These are phyloP conservation scores for Calonectria pseudoreteaudii DNA, from an alignment of 2,329 filamentous ascomycete species.

Conservation along the genomic window DNA sequence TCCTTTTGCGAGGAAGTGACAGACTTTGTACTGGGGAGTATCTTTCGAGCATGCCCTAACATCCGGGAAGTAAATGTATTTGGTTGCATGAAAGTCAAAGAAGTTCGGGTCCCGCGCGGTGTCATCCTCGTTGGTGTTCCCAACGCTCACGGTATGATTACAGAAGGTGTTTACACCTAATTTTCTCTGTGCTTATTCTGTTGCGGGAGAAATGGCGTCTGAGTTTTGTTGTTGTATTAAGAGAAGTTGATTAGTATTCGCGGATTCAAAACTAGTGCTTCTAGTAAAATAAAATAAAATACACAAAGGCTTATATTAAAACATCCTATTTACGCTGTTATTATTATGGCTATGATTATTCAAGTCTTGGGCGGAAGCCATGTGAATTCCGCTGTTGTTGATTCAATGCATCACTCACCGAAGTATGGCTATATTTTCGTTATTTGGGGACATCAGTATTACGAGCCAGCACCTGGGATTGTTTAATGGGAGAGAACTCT, in stretches of 20 bases:
- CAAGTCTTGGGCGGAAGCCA: neutral
- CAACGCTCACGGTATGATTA: constrained; percentile 71
- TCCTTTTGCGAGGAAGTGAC: constrained; percentile 79
- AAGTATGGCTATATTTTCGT: neutral
- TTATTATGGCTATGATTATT: neutral
- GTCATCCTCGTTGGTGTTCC: constrained; percentile 69
- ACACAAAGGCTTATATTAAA: neutral
- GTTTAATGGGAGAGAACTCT: neutral
- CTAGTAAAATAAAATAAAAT: neutral
- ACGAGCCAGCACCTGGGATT: neutral
- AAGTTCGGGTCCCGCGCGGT: constrained; percentile 65
- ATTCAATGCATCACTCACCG: neutral
- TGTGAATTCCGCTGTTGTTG: neutral
- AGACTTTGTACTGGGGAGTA: constrained; percentile 71
- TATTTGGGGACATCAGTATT: neutral
- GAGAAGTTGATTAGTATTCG: neutral
- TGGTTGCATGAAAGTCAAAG: constrained; percentile 72
- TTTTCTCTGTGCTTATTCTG: neutral
- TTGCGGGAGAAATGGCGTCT: neutral
- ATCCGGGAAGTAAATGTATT: constrained; percentile 71
- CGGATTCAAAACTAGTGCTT: neutral
- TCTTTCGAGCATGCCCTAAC: constrained; percentile 74
- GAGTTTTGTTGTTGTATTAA: neutral
- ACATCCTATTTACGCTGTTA: neutral
- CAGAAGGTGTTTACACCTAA: constrained; percentile 55